These are phyloP conservation scores for Salpingoeca rosetta DNA, from an alignment of 78 protist genomes.

Conservation along the genomic window DNA sequence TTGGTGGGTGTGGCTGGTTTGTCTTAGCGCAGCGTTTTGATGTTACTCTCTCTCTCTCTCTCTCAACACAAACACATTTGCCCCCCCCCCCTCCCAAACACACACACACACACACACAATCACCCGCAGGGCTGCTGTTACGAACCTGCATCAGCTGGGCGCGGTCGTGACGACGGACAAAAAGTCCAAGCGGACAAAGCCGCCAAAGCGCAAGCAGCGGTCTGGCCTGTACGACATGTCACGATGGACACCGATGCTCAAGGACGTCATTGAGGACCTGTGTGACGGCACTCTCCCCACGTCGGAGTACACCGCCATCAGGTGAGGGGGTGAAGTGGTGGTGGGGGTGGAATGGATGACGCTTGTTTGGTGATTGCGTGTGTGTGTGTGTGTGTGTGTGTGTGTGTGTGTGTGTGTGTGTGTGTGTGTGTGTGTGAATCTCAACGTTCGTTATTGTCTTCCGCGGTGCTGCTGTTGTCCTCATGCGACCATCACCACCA, in stretches of 20 bases:
- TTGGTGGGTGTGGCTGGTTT: too few relatives aligned
- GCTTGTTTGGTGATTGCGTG: neutral
- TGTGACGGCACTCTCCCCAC: too few relatives aligned
- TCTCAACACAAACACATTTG: too few relatives aligned
- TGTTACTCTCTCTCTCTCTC: too few relatives aligned
- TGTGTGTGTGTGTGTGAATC: neutral
- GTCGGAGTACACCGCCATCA: too few relatives aligned
- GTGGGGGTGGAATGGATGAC: neutral
- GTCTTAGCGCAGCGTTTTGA: too few relatives aligned
- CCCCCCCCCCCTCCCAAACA: too few relatives aligned
- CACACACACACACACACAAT: too few relatives aligned
- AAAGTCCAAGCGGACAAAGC: neutral
- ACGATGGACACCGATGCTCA: neutral
- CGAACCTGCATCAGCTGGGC: neutral
- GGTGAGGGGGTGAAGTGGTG: neutral
- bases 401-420: neutral
- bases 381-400: neutral
- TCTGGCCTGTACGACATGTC: neutral
- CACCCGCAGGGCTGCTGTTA: neutral
- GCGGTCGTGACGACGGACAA: neutral
- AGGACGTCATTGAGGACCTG: too few relatives aligned
- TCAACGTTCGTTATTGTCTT: too few relatives aligned
- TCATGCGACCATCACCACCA: too few relatives aligned
- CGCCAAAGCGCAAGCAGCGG: neutral
- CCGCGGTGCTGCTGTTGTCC: too few relatives aligned